Evolutionary conservation across 2,329 filamentous ascomycete species (phyloP).

Genomic region (Paraconiothyrium sp.): DNA sequence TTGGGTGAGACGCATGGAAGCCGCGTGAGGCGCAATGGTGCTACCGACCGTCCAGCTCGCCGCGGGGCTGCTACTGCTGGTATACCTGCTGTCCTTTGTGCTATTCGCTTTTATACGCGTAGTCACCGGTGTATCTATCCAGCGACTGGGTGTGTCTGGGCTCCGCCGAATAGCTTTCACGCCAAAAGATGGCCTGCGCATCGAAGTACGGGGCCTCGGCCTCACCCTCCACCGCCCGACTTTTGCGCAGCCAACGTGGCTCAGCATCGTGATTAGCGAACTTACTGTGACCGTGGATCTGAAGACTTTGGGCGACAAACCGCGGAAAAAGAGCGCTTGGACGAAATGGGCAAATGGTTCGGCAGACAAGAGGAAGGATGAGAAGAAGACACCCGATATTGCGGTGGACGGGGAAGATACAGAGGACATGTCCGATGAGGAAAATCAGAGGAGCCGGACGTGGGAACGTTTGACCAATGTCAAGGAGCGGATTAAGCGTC

Average conservation of each 20-base stretch:
- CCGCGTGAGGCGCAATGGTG: constrained; percentile 51
- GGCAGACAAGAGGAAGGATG: constrained; percentile 29
- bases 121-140: constrained; percentile 92
- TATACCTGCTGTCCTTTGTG: constrained; percentile 92
- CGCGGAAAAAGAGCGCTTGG: constrained; percentile 43
- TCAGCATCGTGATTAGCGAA: constrained; percentile 88
- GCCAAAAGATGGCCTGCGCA: constrained; percentile 84
- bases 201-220: constrained; percentile 89
- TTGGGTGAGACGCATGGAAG: constrained; percentile 31
- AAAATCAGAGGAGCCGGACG: constrained; percentile 69
- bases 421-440: constrained; percentile 43
- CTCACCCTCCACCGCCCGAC: constrained; percentile 91
- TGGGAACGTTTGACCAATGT: constrained; percentile 81
- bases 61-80: constrained; percentile 82
- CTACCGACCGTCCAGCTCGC: constrained; percentile 72
- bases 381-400: constrained; percentile 31
- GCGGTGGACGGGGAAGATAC: constrained; percentile 23
- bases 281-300: constrained; percentile 85
- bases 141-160: constrained; percentile 92
- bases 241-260: constrained; percentile 96
- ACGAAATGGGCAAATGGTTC: constrained; percentile 44
- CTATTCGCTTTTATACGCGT: constrained; percentile 93
- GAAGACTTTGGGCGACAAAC: constrained; percentile 63
- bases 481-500: constrained; percentile 85
- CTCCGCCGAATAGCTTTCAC: constrained; percentile 90